Percentiles rank a stretch among this genome's conserved stretches.
Evolutionary conservation across 148 eudicot genomes (phyloP).

Genomic region (Bassia scoparia): DNA sequence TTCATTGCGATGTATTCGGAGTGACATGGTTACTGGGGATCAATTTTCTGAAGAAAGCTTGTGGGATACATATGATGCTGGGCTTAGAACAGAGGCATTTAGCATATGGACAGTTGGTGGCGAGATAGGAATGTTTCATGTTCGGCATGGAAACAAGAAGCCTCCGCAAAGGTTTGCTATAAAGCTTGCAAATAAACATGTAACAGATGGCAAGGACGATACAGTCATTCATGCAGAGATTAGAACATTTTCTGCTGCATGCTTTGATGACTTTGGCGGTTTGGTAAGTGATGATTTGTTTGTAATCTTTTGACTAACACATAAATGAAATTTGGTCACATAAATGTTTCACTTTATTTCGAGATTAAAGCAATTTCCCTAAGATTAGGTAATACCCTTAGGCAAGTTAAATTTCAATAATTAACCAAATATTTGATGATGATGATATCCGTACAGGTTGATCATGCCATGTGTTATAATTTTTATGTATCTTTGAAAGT

Average conservation of each 20-base stretch:
- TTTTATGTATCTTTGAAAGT: too few relatives aligned
- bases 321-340: not conserved
- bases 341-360: not conserved
- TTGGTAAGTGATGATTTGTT: constrained; percentile 48
- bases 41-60: constrained; percentile 77
- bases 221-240: constrained; percentile 79
- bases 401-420: too few relatives aligned
- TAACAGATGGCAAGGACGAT: constrained; percentile 64
- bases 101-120: constrained; percentile 85
- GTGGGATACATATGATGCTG: constrained; percentile 77
- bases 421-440: too few relatives aligned
- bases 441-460: too few relatives aligned
- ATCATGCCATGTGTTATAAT: too few relatives aligned
- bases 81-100: constrained; percentile 53
- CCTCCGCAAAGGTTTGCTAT: constrained; percentile 89
- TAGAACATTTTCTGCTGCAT: constrained; percentile 84
- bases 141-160: constrained; percentile 66
- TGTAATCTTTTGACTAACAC: not conserved
- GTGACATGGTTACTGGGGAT: constrained; percentile 85
- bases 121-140: constrained; percentile 76
- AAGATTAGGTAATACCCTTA: too few relatives aligned
- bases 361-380: too few relatives aligned
- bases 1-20: constrained; percentile 78
- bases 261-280: constrained; percentile 98
- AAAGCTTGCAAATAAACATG: constrained; percentile 64